Percentiles rank a stretch among this genome's conserved stretches.
Conservation (phyloP, 2,329 filamentous ascomycete genomes). For the Penicillium sclerotigenum region DNA sequence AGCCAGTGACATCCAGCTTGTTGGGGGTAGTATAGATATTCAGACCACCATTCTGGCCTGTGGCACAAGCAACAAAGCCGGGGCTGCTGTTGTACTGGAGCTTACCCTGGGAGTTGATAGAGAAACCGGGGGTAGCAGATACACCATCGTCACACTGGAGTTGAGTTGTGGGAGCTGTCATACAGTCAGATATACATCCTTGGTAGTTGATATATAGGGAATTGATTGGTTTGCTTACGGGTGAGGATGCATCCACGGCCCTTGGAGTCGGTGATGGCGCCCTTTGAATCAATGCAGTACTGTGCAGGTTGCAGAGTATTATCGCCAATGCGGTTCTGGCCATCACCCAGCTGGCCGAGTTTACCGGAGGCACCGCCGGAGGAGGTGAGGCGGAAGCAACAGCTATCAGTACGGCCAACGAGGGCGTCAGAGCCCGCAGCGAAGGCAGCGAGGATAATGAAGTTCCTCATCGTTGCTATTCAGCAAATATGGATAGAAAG, state of each 20-base stretch:
- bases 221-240: slow-evolving; percentile 39
- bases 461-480: slow-evolving; percentile 36
- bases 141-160: slow-evolving; percentile 61
- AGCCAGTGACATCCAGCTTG: slow-evolving; percentile 31
- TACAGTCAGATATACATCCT: slow-evolving; percentile 9
- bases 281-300: slow-evolving; percentile 55
- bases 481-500: neutral
- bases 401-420: slow-evolving; percentile 38
- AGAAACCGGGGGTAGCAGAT: slow-evolving; percentile 54
- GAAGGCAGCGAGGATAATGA: slow-evolving; percentile 40
- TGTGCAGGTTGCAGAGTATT: slow-evolving; percentile 44
- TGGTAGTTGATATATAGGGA: neutral
- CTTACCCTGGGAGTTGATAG: slow-evolving; percentile 52
- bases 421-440: slow-evolving; percentile 44
- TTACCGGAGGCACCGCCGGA: slow-evolving; percentile 50
- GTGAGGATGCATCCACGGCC: slow-evolving; percentile 64
- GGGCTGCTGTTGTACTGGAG: slow-evolving; percentile 52
- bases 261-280: slow-evolving; percentile 54
- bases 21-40: slow-evolving; percentile 43
- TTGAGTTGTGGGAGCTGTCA: slow-evolving; percentile 53
- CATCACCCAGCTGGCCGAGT: slow-evolving; percentile 60
- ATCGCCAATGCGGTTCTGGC: slow-evolving; percentile 60
- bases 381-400: slow-evolving; percentile 55
- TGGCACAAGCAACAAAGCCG: slow-evolving; percentile 61
- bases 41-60: slow-evolving; percentile 41